These are phyloP conservation scores for Filobasidium uniguttulatum DNA, from an alignment of 1,284 basidiomycete genomes.

Conservation along the genomic window DNA sequence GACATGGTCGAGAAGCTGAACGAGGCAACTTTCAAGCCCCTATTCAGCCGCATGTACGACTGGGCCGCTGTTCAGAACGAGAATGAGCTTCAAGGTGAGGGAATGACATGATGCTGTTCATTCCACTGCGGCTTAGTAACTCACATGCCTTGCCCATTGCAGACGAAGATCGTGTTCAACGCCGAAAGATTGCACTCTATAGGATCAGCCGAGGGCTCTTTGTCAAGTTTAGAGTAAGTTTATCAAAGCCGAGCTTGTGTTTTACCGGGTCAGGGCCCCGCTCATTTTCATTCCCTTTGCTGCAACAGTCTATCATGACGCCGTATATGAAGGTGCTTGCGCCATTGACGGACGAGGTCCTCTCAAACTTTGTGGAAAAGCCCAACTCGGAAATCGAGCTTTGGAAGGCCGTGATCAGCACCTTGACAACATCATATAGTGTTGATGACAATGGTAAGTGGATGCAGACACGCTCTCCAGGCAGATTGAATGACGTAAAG, in stretches of 20 bases:
- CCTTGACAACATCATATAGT: conserved; percentile 55
- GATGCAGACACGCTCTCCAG: too few species aligned
- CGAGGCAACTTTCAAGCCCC: conserved; percentile 78
- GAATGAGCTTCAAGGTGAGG: conserved; percentile 1
- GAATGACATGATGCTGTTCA: neutral
- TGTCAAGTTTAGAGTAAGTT: conserved; percentile 65
- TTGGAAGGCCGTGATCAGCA: conserved; percentile 54
- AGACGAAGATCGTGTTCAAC: conserved; percentile 9
- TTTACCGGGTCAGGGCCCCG: too few species aligned
- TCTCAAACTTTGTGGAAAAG: conserved; percentile 43
- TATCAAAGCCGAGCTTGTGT: neutral
- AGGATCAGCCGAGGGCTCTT: conserved; percentile 57
- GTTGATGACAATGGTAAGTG: conserved; percentile 69
- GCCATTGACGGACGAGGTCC: conserved; percentile 51
- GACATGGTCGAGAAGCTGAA: conserved; percentile 87
- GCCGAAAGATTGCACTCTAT: conserved; percentile 55
- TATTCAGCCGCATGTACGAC: conserved; percentile 84
- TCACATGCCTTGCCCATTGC: neutral
- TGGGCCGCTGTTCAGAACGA: conserved; percentile 60
- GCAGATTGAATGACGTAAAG: too few species aligned
- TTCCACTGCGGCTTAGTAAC: neutral
- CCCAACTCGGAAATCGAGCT: conserved; percentile 35
- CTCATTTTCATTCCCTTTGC: neutral
- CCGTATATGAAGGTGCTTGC: conserved; percentile 72
- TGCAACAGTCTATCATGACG: conserved; percentile 50